phyloP scores from a whole-genome alignment of 1,284 basidiomycete genomes.

The Rhodofomes roseus region DNA sequence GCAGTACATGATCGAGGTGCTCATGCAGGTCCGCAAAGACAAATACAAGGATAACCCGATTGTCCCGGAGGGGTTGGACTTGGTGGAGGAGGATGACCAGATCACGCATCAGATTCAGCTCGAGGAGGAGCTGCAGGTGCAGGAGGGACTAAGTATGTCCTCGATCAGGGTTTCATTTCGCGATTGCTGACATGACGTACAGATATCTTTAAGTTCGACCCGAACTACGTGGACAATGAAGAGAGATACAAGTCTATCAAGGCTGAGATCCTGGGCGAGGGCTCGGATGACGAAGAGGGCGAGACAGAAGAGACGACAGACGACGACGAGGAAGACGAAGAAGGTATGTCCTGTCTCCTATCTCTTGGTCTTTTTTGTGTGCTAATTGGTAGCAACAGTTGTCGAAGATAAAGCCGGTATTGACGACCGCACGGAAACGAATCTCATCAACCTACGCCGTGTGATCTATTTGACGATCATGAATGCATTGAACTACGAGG shows the following conservation, averaged over 20 bases:
- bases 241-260: conserved; percentile 93
- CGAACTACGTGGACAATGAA: conserved; percentile 88
- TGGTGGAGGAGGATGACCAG: conserved; percentile 97
- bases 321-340: conserved; percentile 61
- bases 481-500: conserved; percentile 97
- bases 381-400: conserved; percentile 27
- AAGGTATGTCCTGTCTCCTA: conserved; percentile 31
- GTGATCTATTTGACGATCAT: conserved; percentile 98
- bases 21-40: conserved; percentile 98
- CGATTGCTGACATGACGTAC: background rate
- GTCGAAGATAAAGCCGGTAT: conserved; percentile 84
- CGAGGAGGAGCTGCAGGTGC: conserved; percentile 91
- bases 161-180: conserved; percentile 10
- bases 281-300: conserved; percentile 69
- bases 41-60: conserved; percentile 98
- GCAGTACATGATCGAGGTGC: conserved; percentile 99
- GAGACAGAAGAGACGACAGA: conserved; percentile 57
- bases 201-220: conserved; percentile 97
- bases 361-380: background rate
- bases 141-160: conserved; percentile 87
- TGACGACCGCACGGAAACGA: conserved; percentile 92
- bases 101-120: conserved; percentile 93
- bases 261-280: conserved; percentile 90
- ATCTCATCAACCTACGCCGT: conserved; percentile 91
- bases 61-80: conserved; percentile 88